Evolutionary conservation across 2,329 filamentous ascomycete species (phyloP).

Genomic region (Ceratocystiopsis sp.): DNA sequence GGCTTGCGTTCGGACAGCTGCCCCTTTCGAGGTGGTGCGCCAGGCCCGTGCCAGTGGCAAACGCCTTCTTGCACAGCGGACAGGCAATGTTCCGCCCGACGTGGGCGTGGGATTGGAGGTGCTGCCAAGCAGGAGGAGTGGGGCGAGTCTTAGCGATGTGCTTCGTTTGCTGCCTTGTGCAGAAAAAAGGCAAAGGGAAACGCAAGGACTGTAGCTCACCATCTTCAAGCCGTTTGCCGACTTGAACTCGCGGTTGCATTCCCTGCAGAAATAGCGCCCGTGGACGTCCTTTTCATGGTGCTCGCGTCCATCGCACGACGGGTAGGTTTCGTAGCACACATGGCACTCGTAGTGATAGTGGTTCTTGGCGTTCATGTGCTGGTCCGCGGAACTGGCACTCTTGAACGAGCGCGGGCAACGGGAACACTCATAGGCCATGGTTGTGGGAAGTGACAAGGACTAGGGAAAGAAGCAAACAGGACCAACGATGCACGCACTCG

Average conservation of each 20-base stretch:
- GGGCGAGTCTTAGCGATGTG: background rate
- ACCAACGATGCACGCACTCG: too few species aligned
- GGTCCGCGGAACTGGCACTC: background rate
- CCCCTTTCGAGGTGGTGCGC: slow-evolving; percentile 38
- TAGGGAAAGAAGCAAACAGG: too few species aligned
- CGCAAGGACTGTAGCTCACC: too few species aligned
- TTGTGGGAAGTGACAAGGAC: background rate
- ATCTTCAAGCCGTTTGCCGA: background rate
- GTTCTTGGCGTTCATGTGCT: slow-evolving; percentile 4
- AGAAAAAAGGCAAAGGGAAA: too few species aligned
- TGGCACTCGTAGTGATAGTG: slow-evolving; percentile 2
- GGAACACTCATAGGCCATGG: background rate
- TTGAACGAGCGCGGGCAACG: background rate
- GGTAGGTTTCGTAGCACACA: slow-evolving; percentile 2
- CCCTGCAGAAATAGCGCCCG: background rate
- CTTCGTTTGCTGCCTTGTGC: background rate
- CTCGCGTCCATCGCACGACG: background rate
- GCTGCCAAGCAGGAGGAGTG: background rate
- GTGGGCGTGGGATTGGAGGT: slow-evolving; percentile 28
- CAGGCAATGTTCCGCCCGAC: slow-evolving; percentile 27
- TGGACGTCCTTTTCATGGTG: background rate
- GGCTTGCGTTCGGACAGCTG: slow-evolving; percentile 27
- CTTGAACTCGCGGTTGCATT: background rate
- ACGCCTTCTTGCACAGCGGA: slow-evolving; percentile 33
- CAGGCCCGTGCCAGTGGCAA: slow-evolving; percentile 34